phyloP scores from a whole-genome alignment of 1,284 basidiomycete species.

The Xanthoconium separans region DNA sequence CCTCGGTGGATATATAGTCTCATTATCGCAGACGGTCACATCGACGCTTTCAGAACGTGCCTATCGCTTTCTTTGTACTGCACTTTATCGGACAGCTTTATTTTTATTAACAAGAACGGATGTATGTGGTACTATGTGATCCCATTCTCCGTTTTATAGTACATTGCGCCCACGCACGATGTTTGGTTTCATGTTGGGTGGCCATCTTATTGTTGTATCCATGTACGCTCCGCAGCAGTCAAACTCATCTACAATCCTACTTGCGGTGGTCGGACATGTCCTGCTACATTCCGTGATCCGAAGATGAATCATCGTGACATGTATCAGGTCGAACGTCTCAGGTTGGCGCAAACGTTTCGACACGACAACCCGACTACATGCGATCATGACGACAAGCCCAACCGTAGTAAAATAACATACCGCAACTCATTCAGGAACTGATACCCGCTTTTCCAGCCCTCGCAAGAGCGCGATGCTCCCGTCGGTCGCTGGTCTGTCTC shows the following conservation, averaged over 20 bases:
- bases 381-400: too few relatives aligned
- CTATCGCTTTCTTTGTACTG: constrained; percentile 5
- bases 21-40: not conserved
- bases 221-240: constrained; percentile 11
- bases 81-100: constrained; percentile 1
- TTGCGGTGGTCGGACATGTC: too few relatives aligned
- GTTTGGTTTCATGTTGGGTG: too few relatives aligned
- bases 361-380: too few relatives aligned
- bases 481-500: constrained; percentile 24
- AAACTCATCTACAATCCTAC: not conserved
- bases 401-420: too few relatives aligned
- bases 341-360: too few relatives aligned
- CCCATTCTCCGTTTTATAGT: too few relatives aligned
- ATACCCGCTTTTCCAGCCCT: constrained; percentile 12
- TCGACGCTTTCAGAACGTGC: constrained; percentile 1
- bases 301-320: too few relatives aligned
- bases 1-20: constrained; percentile 4
- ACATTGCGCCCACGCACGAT: too few relatives aligned
- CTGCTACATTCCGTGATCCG: too few relatives aligned
- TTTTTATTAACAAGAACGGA: constrained; percentile 3
- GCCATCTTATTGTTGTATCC: too few relatives aligned
- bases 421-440: not conserved
- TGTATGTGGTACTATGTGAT: not conserved
- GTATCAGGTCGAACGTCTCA: too few relatives aligned
- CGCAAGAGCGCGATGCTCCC: constrained; percentile 22